Evolutionary conservation across 257 asterid species (phyloP).

Genomic region (Fraxinus pennsylvanica): DNA sequence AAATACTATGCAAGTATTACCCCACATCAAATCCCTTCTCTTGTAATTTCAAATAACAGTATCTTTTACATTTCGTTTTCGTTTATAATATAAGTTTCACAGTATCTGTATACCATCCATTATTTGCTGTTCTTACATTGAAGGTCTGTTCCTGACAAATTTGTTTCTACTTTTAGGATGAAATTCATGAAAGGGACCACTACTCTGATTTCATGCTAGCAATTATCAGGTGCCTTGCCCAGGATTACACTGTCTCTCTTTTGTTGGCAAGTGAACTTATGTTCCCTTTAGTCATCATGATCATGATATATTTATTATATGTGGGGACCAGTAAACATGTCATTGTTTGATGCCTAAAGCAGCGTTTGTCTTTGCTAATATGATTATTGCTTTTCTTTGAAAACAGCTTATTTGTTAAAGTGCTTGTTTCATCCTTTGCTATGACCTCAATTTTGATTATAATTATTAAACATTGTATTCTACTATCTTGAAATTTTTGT

Average conservation of each 20-base stretch:
- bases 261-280: slow-evolving; percentile 8
- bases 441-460: slow-evolving; percentile 6
- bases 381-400: background rate
- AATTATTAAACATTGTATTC: background rate
- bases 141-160: slow-evolving; percentile 23
- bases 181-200: slow-evolving; percentile 98
- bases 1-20: background rate
- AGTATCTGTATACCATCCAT: slow-evolving; percentile 1
- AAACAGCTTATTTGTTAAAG: background rate
- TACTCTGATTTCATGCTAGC: slow-evolving; percentile 96
- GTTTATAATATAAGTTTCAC: slow-evolving; percentile 3
- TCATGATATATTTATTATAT: slow-evolving; percentile 7
- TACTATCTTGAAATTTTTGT: slow-evolving; percentile 12
- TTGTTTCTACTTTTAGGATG: slow-evolving; percentile 62
- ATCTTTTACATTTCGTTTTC: background rate
- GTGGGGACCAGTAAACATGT: background rate
- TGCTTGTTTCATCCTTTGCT: slow-evolving; percentile 10
- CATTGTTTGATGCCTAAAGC: slow-evolving; percentile 11
- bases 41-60: background rate
- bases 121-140: slow-evolving; percentile 20
- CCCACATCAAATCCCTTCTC: background rate
- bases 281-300: slow-evolving; percentile 6
- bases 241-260: slow-evolving; percentile 19
- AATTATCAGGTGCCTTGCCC: slow-evolving; percentile 72
- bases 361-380: background rate